phyloP scores from a whole-genome alignment of 805 yeast species.

The Candida xiaguanensis region DNA sequence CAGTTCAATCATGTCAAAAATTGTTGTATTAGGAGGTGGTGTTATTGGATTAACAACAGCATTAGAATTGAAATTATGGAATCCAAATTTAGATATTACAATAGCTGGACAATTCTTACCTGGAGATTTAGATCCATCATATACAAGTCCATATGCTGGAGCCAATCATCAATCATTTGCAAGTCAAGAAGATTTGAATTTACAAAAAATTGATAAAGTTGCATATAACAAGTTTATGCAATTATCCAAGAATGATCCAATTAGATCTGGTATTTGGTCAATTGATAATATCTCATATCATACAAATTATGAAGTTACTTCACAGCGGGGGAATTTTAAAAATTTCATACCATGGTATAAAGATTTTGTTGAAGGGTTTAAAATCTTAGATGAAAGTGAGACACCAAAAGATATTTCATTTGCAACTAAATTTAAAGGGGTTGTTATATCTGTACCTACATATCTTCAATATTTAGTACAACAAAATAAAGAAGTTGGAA shows the following conservation, averaged over 20 bases:
- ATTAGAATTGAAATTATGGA: slow-evolving; percentile 21
- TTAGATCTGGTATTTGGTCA: slow-evolving; percentile 43
- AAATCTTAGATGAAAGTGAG: slow-evolving; percentile 29
- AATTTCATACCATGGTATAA: slow-evolving; percentile 44
- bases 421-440: slow-evolving; percentile 51
- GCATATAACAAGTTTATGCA: slow-evolving; percentile 47
- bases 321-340: slow-evolving; percentile 7
- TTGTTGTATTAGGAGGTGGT: slow-evolving; percentile 32
- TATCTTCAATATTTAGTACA: slow-evolving; percentile 53
- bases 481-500: slow-evolving; percentile 45
- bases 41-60: slow-evolving; percentile 38
- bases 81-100: slow-evolving; percentile 22
- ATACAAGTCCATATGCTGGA: slow-evolving; percentile 68
- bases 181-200: slow-evolving; percentile 25
- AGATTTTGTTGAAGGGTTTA: slow-evolving; percentile 38
- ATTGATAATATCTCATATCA: slow-evolving; percentile 16
- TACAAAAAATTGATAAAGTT: slow-evolving; percentile 43
- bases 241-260: slow-evolving; percentile 44
- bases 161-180: slow-evolving; percentile 72
- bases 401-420: slow-evolving; percentile 33
- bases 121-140: slow-evolving; percentile 49
- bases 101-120: slow-evolving; percentile 43
- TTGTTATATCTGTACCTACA: slow-evolving; percentile 56
- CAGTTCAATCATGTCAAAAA: not conserved
- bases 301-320: slow-evolving; percentile 11